A percentile compares a stretch with the other conserved stretches of the same genome.
phyloP scores from a whole-genome alignment of 257 asterid species.

The Datura wrightii region DNA sequence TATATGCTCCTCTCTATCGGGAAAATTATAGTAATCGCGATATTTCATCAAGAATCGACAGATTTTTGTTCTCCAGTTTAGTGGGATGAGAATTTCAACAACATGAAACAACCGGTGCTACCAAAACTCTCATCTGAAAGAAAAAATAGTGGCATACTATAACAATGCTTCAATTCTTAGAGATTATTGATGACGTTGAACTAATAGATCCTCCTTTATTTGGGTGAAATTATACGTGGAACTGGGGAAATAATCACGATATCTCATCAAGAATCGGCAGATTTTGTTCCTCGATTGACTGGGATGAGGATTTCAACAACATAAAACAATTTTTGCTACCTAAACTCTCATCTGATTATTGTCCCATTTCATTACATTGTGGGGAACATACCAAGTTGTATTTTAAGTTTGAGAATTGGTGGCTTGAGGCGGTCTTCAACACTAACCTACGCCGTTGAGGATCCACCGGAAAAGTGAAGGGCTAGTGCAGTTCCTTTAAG shows the following conservation, averaged over 20 bases:
- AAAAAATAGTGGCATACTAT: not conserved
- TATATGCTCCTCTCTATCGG: not conserved
- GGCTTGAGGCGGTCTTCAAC: not conserved
- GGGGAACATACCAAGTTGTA: not conserved
- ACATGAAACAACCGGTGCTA: not conserved
- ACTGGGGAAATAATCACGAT: not conserved
- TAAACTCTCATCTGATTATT: not conserved
- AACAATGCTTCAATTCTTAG: not conserved
- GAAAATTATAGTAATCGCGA: not conserved
- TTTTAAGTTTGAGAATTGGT: not conserved
- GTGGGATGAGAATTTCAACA: not conserved
- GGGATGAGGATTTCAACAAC: not conserved
- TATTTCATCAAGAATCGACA: not conserved
- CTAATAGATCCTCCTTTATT: not conserved
- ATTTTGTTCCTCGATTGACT: not conserved
- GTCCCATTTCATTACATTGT: not conserved
- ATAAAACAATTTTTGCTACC: not conserved
- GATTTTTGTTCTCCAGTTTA: not conserved
- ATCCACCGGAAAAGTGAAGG: no score
- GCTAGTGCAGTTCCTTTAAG: no score
- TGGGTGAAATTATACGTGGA: not conserved
- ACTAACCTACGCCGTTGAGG: no score
- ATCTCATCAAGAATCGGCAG: not conserved
- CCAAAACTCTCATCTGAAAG: not conserved
- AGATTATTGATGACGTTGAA: not conserved